Conservation (phyloP, 2,329 filamentous ascomycete genomes). For the Seiridium cupressi region DNA sequence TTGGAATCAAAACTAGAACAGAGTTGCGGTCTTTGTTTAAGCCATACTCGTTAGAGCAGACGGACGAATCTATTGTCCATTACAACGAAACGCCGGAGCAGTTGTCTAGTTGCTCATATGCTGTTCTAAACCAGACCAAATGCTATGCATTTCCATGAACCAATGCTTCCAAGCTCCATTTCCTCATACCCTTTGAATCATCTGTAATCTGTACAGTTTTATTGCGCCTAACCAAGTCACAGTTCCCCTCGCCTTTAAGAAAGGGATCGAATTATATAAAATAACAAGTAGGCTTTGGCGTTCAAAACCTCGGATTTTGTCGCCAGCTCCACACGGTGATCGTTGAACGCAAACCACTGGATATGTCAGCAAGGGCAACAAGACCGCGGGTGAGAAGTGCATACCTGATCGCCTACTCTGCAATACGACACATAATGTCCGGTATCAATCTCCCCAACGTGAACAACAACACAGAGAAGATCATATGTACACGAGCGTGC, state of each 20-base stretch:
- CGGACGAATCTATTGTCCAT: too few species aligned
- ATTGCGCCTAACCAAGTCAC: too few species aligned
- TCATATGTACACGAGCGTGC: slow-evolving; percentile 76
- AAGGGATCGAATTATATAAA: slow-evolving; percentile 72
- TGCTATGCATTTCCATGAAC: slow-evolving; percentile 19
- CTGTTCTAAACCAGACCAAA: slow-evolving; percentile 16
- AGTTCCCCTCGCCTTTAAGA: slow-evolving; percentile 30
- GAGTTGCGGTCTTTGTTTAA: too few species aligned
- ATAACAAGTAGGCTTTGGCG: slow-evolving; percentile 86
- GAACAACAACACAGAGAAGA: slow-evolving; percentile 84
- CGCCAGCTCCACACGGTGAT: slow-evolving; percentile 85
- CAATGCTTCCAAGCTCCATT: neutral
- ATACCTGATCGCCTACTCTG: slow-evolving; percentile 70
- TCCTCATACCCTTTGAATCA: slow-evolving; percentile 1
- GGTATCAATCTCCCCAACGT: slow-evolving; percentile 89
- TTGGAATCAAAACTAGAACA: too few species aligned
- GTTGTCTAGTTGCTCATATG: neutral
- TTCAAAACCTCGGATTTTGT: slow-evolving; percentile 80
- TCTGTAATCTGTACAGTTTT: neutral
- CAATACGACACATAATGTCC: slow-evolving; percentile 90
- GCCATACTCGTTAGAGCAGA: too few species aligned
- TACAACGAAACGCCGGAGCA: neutral
- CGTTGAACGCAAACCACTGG: slow-evolving; percentile 94
- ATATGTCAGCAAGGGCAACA: slow-evolving; percentile 11
- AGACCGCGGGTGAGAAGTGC: slow-evolving; percentile 16